Percentiles rank a stretch among this genome's conserved stretches.
Evolutionary conservation across 2,329 filamentous ascomycete genomes (phyloP).

Genomic region (Fusarium scirpi): DNA sequence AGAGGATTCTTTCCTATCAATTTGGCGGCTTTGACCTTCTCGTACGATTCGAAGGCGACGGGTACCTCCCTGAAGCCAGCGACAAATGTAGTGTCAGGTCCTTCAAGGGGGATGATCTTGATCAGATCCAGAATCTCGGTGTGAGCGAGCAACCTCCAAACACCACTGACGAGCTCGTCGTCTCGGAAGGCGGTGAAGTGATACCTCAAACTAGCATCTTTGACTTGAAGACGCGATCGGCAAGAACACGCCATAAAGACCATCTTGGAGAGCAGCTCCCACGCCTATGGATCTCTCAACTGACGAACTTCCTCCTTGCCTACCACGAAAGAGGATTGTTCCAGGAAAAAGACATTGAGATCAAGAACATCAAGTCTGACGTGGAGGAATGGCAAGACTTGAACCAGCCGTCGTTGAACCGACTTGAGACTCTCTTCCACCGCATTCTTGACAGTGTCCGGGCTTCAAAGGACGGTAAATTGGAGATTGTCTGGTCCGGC

Average conservation of each 20-base stretch:
- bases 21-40: slow-evolving; percentile 58
- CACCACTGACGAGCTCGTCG: slow-evolving; percentile 13
- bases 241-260: slow-evolving; percentile 27
- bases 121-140: slow-evolving; percentile 13
- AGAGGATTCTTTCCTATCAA: slow-evolving; percentile 69
- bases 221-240: slow-evolving; percentile 59
- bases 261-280: slow-evolving; percentile 54
- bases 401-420: slow-evolving; percentile 48
- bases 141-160: slow-evolving; percentile 4
- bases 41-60: slow-evolving; percentile 48
- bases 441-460: slow-evolving; percentile 31
- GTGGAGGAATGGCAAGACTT: slow-evolving; percentile 54
- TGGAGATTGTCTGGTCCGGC: slow-evolving; percentile 42
- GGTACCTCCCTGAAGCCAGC: slow-evolving; percentile 33
- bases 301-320: slow-evolving; percentile 56
- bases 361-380: slow-evolving; percentile 49
- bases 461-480: slow-evolving; percentile 22
- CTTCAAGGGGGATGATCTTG: not conserved
- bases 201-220: slow-evolving; percentile 53
- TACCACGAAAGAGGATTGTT: slow-evolving; percentile 55
- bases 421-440: slow-evolving; percentile 44
- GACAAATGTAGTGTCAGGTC: not conserved
- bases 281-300: slow-evolving; percentile 57
- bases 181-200: slow-evolving; percentile 41
- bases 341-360: slow-evolving; percentile 47